Percentiles rank a stretch among this genome's conserved stretches.
Conservation (phyloP, 306 rosid species). For the Trichosanthes cucumerina region DNA sequence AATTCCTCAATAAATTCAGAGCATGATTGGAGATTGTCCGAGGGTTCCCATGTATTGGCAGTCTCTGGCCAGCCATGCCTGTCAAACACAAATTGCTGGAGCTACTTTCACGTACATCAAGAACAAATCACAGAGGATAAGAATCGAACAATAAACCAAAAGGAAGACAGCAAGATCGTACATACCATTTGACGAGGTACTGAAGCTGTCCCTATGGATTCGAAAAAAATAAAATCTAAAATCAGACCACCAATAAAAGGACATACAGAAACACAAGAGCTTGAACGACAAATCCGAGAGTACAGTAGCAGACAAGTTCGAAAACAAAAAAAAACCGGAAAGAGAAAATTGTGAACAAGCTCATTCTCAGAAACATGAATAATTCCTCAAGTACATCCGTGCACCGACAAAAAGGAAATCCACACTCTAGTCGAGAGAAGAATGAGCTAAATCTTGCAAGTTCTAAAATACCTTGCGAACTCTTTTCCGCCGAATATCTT, state of each 20-base stretch:
- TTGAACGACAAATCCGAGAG: not conserved
- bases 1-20: slow-evolving; percentile 72
- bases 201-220: slow-evolving; percentile 58
- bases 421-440: not conserved
- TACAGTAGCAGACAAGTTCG: not conserved
- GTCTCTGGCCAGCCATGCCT: slow-evolving; percentile 95
- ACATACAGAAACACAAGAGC: not conserved
- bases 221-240: not conserved
- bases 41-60: slow-evolving; percentile 92
- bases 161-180: slow-evolving; percentile 5
- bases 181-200: slow-evolving; percentile 88
- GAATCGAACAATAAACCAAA: not conserved
- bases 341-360: not conserved
- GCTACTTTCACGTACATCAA: not conserved
- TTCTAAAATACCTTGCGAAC: slow-evolving; percentile 48
- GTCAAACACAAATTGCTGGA: not conserved
- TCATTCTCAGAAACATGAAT: not conserved
- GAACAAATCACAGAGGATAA: not conserved
- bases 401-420: not conserved
- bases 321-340: not conserved
- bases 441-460: not conserved
- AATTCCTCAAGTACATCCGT: not conserved
- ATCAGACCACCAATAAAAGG: slow-evolving; percentile 8
- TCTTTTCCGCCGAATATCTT: slow-evolving; percentile 73
- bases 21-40: slow-evolving; percentile 65